phyloP scores from a whole-genome alignment of 306 rosid species.

The Citrullus mucosospermus region DNA sequence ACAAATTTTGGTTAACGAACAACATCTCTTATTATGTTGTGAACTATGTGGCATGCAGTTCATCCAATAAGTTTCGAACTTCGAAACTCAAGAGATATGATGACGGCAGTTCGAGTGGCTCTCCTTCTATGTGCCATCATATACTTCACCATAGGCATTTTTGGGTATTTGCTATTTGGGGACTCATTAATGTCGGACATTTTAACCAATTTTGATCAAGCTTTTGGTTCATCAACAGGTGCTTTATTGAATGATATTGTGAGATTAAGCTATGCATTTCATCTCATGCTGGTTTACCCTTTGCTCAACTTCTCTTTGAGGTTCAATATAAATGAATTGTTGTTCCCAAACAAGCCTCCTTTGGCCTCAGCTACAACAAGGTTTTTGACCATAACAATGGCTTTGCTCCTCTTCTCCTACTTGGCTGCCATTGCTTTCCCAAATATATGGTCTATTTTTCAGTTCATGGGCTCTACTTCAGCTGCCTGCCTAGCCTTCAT shows the following conservation, averaged over 20 bases:
- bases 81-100: constrained; percentile 54
- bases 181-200: constrained; percentile 67
- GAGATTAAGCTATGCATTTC: constrained; percentile 79
- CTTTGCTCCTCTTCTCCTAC: constrained; percentile 41
- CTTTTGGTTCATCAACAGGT: constrained; percentile 34
- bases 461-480: constrained; percentile 74
- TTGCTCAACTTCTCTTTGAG: constrained; percentile 74
- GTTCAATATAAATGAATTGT: constrained; percentile 63
- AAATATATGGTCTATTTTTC: constrained; percentile 80
- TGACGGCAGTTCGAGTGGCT: constrained; percentile 50
- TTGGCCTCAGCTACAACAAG: constrained; percentile 49
- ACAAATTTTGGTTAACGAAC: no score
- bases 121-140: constrained; percentile 47
- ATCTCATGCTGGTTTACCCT: constrained; percentile 80
- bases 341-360: constrained; percentile 45
- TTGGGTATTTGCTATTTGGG: constrained; percentile 85
- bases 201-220: constrained; percentile 64
- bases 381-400: constrained; percentile 50
- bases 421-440: constrained; percentile 77
- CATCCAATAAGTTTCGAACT: constrained; percentile 88
- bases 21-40: not conserved
- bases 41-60: constrained; percentile 26
- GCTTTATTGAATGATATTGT: constrained; percentile 47
- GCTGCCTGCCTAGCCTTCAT: constrained; percentile 76
- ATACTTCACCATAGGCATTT: constrained; percentile 56